Conservation (phyloP, 2,329 filamentous ascomycete genomes). For the Apiospora sp. region DNA sequence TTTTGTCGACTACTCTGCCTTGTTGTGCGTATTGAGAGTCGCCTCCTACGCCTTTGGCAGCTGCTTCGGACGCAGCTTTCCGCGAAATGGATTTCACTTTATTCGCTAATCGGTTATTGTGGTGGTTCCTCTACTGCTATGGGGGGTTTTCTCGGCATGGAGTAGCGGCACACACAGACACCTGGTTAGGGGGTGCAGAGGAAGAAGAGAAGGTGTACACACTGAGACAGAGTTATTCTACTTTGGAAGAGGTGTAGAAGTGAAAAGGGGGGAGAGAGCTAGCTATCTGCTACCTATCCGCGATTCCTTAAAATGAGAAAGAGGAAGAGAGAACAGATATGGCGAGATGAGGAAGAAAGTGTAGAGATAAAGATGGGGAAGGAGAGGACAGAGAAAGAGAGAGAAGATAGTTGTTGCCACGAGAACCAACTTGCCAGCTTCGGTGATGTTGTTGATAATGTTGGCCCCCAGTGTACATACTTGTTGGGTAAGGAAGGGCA, state of each 20-base stretch:
- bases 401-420: constrained; percentile 15
- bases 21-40: background rate
- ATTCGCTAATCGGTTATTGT: constrained; percentile 4
- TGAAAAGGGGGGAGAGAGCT: background rate
- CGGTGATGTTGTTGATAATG: background rate
- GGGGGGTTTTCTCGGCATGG: background rate
- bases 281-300: background rate
- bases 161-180: background rate
- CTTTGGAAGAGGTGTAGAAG: background rate
- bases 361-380: background rate
- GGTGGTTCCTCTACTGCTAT: background rate
- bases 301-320: background rate
- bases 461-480: background rate
- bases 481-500: background rate
- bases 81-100: background rate
- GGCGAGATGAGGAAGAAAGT: background rate
- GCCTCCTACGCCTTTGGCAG: background rate
- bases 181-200: background rate
- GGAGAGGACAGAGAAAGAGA: background rate
- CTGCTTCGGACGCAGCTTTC: background rate
- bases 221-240: background rate
- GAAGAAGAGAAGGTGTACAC: background rate
- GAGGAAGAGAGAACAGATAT: background rate
- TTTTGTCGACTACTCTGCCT: background rate
- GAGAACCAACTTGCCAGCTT: background rate